A percentile compares a stretch with the other conserved stretches of the same genome.
phyloP scores from a whole-genome alignment of 139 green algal genomes.

The Bryopsis sp. region DNA sequence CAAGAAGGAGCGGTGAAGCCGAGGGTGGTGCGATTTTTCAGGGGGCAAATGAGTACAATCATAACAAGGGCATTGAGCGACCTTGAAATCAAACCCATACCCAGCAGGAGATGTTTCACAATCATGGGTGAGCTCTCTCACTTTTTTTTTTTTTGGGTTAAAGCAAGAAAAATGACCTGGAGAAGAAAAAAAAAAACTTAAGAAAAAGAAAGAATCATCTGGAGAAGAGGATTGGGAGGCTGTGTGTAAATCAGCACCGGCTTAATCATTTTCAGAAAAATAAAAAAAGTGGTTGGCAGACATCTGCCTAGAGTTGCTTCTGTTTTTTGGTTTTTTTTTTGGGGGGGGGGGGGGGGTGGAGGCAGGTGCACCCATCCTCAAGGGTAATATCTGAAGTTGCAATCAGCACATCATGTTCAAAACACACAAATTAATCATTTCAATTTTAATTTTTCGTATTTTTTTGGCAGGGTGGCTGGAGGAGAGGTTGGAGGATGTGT shows the following conservation, averaged over 20 bases:
- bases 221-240: too few relatives aligned
- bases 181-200: too few relatives aligned
- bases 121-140: constrained; percentile 81
- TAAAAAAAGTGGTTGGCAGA: too few relatives aligned
- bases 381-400: background rate
- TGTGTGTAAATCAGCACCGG: too few relatives aligned
- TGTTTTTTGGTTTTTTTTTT: too few relatives aligned
- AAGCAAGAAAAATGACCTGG: too few relatives aligned
- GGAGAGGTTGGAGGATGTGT: constrained; percentile 77
- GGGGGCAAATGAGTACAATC: constrained; percentile 97
- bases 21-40: constrained; percentile 79
- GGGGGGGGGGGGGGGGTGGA: too few relatives aligned
- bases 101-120: constrained; percentile 83
- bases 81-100: constrained; percentile 77
- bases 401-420: background rate
- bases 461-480: constrained; percentile 60
- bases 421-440: background rate
- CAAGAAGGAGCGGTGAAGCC: constrained; percentile 56
- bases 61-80: constrained; percentile 86
- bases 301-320: too few relatives aligned
- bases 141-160: too few relatives aligned
- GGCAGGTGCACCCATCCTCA: too few relatives aligned
- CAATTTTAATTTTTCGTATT: background rate
- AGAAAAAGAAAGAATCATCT: too few relatives aligned
- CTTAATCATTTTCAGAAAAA: too few relatives aligned